phyloP scores from a whole-genome alignment of 2,329 filamentous ascomycete genomes.

The Talaromyces verruculosus region DNA sequence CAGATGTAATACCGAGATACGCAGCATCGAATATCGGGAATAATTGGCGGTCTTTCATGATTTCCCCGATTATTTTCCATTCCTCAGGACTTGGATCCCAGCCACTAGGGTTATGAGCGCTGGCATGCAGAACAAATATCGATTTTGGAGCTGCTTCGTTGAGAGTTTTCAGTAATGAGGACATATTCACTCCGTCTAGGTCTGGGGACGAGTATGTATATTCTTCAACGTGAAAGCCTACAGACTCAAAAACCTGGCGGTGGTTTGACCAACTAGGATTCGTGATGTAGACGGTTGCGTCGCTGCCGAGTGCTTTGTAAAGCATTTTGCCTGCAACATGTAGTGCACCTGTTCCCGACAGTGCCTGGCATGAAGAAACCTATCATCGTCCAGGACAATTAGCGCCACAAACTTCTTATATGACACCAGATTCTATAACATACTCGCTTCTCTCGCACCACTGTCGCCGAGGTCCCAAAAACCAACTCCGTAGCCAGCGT shows the following conservation, averaged over 20 bases:
- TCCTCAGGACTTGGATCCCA: constrained; percentile 88
- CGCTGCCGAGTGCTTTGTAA: constrained; percentile 86
- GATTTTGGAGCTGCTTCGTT: constrained; percentile 67
- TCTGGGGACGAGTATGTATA: constrained; percentile 26
- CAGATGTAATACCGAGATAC: constrained; percentile 28
- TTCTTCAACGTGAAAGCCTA: constrained; percentile 66
- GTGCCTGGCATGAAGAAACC: constrained; percentile 26
- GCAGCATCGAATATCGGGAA: constrained; percentile 68
- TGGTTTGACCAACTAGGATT: constrained; percentile 97
- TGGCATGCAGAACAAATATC: constrained; percentile 86
- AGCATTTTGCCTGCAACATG: constrained; percentile 52
- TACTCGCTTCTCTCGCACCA: constrained; percentile 12
- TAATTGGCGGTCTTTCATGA: constrained; percentile 72
- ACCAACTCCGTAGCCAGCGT: constrained; percentile 82
- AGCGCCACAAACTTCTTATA: background rate
- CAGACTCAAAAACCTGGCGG: constrained; percentile 91
- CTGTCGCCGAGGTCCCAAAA: constrained; percentile 54
- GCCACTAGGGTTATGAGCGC: constrained; percentile 95
- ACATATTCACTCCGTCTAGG: background rate
- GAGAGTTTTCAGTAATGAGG: constrained; percentile 48
- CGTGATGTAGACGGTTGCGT: constrained; percentile 73
- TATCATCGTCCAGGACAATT: background rate
- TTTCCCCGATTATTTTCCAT: constrained; percentile 79
- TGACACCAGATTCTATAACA: background rate
- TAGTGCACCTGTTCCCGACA: constrained; percentile 44